Evolutionary conservation across 148 eudicot species (phyloP), one percentile per base, ranked within the genome.

Genomic region (Rhododendron simsii): DNA sequence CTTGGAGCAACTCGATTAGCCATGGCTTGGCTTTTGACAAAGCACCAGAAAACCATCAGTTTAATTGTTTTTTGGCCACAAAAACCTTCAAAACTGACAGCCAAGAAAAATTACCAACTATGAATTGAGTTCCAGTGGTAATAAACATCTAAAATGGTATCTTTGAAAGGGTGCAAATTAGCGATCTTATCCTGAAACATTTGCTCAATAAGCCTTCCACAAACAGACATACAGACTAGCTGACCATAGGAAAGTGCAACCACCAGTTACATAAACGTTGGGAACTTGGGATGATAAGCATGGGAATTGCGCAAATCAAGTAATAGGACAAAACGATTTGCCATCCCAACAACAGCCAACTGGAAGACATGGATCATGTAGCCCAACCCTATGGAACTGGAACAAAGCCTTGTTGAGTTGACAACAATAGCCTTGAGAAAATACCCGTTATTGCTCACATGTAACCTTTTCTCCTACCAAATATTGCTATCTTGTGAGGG

Each of bases 61-160:
- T 82, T 63, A 82, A n/a, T 44, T 26, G 76, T 44, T 63, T 39
- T 61, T 44, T n/a, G 55, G 55, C 77, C 77, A 65, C 85, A 53
- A 39, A 59, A 3, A 39, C 74, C 51, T 61, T 39, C 53, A 61
- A 45, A 83, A 26, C 11, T 67, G 77, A 35, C 41, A 67, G 85
- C 80, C 77, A 84, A 84, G 5, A 47, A 48, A 9, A 26, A 33
- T 30, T 12, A 73, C 18, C 41, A 76, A 69, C 14, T 63, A 23
- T 65, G 45, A 41, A 69, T 63, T 51, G 26, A 67, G 73, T 41
- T 47, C 65, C 16, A 63, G 33, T 37, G 35, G n/a, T 2, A 61
- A n/a, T 83, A 47, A 63, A 15, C 41, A 12, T 44, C 37, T 13
- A 44, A 5, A 26, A 59, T 61, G 35, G 51, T 23, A 48, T 61